Evolutionary conservation across 164 flowering plant species (phyloP).

Genomic region (Kalanchoe fedtschenkoi): DNA sequence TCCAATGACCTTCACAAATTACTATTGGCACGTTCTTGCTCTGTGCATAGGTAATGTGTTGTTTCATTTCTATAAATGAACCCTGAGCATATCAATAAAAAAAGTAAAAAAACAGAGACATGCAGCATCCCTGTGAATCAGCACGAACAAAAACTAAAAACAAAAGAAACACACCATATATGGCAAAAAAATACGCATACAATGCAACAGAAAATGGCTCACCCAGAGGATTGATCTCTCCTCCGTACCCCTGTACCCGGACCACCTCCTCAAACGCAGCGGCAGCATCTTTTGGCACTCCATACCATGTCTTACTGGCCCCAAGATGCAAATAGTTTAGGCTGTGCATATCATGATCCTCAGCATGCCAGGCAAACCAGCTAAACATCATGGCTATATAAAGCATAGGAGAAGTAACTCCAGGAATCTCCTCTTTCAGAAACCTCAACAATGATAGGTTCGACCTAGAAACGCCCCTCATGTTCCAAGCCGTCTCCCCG

Average conservation of each 20-base stretch:
- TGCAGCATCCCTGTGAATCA: background rate
- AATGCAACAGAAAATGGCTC: slow-evolving; percentile 19
- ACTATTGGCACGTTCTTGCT: background rate
- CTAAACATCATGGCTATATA: slow-evolving; percentile 96
- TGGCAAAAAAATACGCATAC: background rate
- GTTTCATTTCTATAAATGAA: background rate
- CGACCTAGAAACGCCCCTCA: slow-evolving; percentile 83
- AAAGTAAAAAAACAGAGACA: background rate
- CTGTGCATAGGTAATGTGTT: too few relatives aligned
- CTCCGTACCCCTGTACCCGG: slow-evolving; percentile 83
- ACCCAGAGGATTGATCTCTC: slow-evolving; percentile 94
- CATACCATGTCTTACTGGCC: slow-evolving; percentile 96
- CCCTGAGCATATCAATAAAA: background rate
- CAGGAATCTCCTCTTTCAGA: slow-evolving; percentile 98
- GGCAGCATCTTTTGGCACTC: slow-evolving; percentile 87
- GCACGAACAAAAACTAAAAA: background rate
- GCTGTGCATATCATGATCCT: slow-evolving; percentile 98
- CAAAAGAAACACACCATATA: background rate
- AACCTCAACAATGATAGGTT: slow-evolving; percentile 78
- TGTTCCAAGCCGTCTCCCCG: slow-evolving; percentile 89
- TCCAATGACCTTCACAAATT: background rate
- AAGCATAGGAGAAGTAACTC: slow-evolving; percentile 99
- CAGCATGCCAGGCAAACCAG: slow-evolving; percentile 99
- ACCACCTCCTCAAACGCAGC: slow-evolving; percentile 88
- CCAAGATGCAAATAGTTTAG: slow-evolving; percentile 95